Evolutionary conservation across 768 basidiomycete species (phyloP).

Genomic region (Fistulinella prunicolor): DNA sequence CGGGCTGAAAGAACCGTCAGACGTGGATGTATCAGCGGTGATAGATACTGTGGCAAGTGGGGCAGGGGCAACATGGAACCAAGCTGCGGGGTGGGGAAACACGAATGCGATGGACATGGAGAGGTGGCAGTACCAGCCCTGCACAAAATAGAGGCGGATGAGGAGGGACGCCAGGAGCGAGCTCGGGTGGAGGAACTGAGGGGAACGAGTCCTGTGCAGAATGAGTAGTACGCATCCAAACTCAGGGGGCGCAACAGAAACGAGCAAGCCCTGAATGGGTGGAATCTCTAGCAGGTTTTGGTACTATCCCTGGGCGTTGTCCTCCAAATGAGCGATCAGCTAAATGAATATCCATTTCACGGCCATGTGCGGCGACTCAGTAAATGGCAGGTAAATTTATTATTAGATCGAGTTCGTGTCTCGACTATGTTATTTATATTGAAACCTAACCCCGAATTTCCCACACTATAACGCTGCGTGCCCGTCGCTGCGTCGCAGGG

Average conservation of each 20-base stretch:
- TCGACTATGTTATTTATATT: not conserved
- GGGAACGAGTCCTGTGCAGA: constrained; percentile 34
- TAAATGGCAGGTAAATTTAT: too few species aligned
- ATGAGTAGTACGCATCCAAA: constrained; percentile 37
- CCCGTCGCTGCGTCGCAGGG: too few species aligned
- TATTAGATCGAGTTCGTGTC: too few species aligned
- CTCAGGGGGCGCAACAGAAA: constrained; percentile 36
- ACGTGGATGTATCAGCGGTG: constrained; percentile 48
- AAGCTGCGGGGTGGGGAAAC: constrained; percentile 26
- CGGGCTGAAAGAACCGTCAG: constrained; percentile 63
- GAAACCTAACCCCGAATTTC: too few species aligned
- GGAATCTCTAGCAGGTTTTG: constrained; percentile 46
- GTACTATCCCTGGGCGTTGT: too few species aligned
- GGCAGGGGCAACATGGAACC: constrained; percentile 20
- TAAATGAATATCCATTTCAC: too few species aligned
- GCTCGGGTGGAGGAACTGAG: constrained; percentile 22
- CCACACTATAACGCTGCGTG: too few species aligned
- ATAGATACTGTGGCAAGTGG: constrained; percentile 34
- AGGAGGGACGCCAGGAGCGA: constrained; percentile 26
- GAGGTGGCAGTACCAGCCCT: constrained; percentile 26
- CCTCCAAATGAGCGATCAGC: not conserved
- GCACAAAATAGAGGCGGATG: constrained; percentile 26
- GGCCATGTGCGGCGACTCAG: too few species aligned
- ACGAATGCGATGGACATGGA: constrained; percentile 30
- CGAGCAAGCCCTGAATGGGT: constrained; percentile 57